Percentiles rank a stretch among this genome's conserved stretches.
Conservation (phyloP, 108 stramenopile species). For the Fragilariopsis cylindrus region DNA sequence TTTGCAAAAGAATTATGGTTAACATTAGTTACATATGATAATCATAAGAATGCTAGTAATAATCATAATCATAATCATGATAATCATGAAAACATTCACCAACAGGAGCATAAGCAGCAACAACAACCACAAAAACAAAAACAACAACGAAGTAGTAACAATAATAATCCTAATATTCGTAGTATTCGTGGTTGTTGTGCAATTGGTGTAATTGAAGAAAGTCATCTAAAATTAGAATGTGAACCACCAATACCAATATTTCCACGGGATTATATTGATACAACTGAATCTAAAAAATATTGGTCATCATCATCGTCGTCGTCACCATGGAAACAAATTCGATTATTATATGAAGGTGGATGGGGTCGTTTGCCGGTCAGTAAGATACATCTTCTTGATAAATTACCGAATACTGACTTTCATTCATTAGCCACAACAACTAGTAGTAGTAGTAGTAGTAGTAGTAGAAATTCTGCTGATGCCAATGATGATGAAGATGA, state of each 20-base stretch:
- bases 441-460: no score
- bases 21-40: slow-evolving; percentile 39
- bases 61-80: no score
- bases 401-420: background rate
- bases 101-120: background rate
- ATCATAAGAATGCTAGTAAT: background rate
- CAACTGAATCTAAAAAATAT: slow-evolving; percentile 48
- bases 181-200: slow-evolving; percentile 36
- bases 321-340: slow-evolving; percentile 6
- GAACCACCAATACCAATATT: slow-evolving; percentile 74
- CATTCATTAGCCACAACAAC: background rate
- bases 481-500: background rate
- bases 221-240: slow-evolving; percentile 57
- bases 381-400: background rate
- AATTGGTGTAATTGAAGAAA: slow-evolving; percentile 75
- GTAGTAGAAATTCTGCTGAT: background rate
- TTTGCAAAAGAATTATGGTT: slow-evolving; percentile 51
- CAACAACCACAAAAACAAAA: background rate
- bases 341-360: slow-evolving; percentile 31
- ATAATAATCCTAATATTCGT: background rate
- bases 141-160: background rate
- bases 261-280: slow-evolving; percentile 79
- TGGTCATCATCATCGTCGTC: slow-evolving; percentile 33
- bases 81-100: no score
- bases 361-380: slow-evolving; percentile 34